Base-by-base conservation (phyloP, 1,284 basidiomycete species). In the Rhizoctonia solani region DNA sequence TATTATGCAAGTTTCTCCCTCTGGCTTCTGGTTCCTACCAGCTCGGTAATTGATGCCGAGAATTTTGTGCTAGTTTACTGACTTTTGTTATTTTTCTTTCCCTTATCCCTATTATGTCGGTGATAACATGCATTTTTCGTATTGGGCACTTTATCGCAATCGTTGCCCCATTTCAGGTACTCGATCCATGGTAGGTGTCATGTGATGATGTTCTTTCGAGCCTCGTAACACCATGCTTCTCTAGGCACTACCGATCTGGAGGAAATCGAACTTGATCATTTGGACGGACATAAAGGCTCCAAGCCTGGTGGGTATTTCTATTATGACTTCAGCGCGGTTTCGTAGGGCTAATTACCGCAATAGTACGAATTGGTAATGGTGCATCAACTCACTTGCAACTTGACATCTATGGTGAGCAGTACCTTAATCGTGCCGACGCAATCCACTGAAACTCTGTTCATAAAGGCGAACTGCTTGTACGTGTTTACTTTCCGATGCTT, bases 371-470 rank as follows among this genome's bases (percentile, higher is more conserved):
- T 69, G 93, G 92, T 1, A 94, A 94, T 74, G 93, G 93, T 3
- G 93, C 92, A 0, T 92, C 91, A 1, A 89, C 94, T 74, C 93
- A 96, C 76, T 75, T 95, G 2, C 93, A 96, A 73, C 78, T 96
- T 70, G 94, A 96, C 76, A 95, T 96, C 54, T 95, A 95, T 72
- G 94, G 93, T 44, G 93, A 92, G 79, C 75, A 92, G 44, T 52
- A 72, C n/a, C n/a, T n/a, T n/a, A n/a, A n/a, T n/a, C n/a, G n/a
- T n/a, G n/a, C n/a, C n/a, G n/a, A n/a, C n/a, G n/a, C n/a, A n/a
- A n/a, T n/a, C n/a, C n/a, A n/a, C n/a, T n/a, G 44, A 21, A 6
- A 16, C 37, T 25, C 19, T 3, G 23, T 21, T 34, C 16, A 37
- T 41, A 21, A 0, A 54, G 44, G 56, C 29, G 37, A 68, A 30